A percentile compares a stretch with the other conserved stretches of the same genome.
Evolutionary conservation across 2,329 filamentous ascomycete species (phyloP).

Genomic region (Pleoardoris graminearum): DNA sequence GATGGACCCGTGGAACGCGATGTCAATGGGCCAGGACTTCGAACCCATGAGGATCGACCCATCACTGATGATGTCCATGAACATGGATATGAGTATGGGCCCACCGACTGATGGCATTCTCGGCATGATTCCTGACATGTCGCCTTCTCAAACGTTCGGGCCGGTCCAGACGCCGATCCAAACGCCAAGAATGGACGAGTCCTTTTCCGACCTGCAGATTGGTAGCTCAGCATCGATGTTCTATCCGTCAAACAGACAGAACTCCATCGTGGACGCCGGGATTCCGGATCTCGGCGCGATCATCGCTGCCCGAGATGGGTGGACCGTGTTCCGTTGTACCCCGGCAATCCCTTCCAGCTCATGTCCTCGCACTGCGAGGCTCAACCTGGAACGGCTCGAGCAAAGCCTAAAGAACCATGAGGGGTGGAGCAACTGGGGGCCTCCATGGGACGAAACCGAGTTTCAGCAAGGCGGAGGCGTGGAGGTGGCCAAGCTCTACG

Average conservation of each 20-base stretch:
- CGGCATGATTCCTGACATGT: constrained; percentile 51
- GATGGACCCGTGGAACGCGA: constrained; percentile 53
- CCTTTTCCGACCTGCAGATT: constrained; percentile 53
- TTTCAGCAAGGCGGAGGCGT: constrained; percentile 53
- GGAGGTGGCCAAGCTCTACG: constrained; percentile 54
- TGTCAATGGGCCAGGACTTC: constrained; percentile 51
- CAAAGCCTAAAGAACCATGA: constrained; percentile 57
- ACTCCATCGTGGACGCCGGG: constrained; percentile 44
- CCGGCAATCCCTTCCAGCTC: constrained; percentile 53
- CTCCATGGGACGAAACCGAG: constrained; percentile 55
- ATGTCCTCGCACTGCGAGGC: constrained; percentile 55
- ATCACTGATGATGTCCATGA: constrained; percentile 51
- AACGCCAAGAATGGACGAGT: constrained; percentile 52
- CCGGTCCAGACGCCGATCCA: constrained; percentile 52
- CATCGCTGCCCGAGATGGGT: constrained; percentile 55
- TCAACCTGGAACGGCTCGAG: constrained; percentile 57
- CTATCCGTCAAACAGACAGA: constrained; percentile 46
- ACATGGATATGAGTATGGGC: constrained; percentile 51
- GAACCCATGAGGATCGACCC: constrained; percentile 51
- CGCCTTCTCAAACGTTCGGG: constrained; percentile 41
- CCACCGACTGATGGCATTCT: constrained; percentile 47
- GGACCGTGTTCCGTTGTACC: constrained; percentile 58
- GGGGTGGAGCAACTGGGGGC: constrained; percentile 56
- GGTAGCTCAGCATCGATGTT: constrained; percentile 49
- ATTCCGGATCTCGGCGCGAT: constrained; percentile 53